Conservation (phyloP, 306 rosid genomes). For the Rosa lucieae region DNA sequence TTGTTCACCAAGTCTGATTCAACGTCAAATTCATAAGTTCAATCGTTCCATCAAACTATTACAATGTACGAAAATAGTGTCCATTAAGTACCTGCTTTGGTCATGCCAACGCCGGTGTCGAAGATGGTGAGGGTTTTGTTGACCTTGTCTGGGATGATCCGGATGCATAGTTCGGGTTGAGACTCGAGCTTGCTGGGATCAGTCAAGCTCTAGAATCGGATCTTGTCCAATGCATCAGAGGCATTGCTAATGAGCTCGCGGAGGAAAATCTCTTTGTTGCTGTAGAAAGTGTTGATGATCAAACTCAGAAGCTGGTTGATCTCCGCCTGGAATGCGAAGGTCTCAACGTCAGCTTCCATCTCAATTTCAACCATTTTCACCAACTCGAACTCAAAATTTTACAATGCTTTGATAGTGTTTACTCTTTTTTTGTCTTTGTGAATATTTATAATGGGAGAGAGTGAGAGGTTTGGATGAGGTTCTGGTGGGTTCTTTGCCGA, state of each 20-base stretch:
- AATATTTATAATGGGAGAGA: background rate
- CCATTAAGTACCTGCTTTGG: slow-evolving; percentile 29
- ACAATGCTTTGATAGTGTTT: background rate
- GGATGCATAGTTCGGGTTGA: slow-evolving; percentile 31
- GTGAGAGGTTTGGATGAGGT: slow-evolving; percentile 5
- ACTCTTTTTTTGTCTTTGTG: no score
- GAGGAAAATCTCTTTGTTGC: slow-evolving; percentile 40
- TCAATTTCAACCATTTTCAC: slow-evolving; percentile 20
- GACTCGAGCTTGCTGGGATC: slow-evolving; percentile 34
- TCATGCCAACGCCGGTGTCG: slow-evolving; percentile 39
- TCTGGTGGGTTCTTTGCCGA: slow-evolving; percentile 8
- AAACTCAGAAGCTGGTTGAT: slow-evolving; percentile 40
- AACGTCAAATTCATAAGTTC: background rate
- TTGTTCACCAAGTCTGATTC: slow-evolving; percentile 39
- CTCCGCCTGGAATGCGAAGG: slow-evolving; percentile 35
- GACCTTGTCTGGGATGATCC: slow-evolving; percentile 29
- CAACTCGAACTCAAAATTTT: background rate
- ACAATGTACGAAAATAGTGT: background rate
- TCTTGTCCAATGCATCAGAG: slow-evolving; percentile 39
- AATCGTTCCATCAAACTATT: background rate
- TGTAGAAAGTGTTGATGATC: slow-evolving; percentile 40
- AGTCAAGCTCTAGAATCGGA: slow-evolving; percentile 35
- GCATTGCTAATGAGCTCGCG: slow-evolving; percentile 38
- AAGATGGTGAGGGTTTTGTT: slow-evolving; percentile 35
- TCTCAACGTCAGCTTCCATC: slow-evolving; percentile 25